Conservation (phyloP, 331 rosid genomes). For the Saraca asoca region DNA sequence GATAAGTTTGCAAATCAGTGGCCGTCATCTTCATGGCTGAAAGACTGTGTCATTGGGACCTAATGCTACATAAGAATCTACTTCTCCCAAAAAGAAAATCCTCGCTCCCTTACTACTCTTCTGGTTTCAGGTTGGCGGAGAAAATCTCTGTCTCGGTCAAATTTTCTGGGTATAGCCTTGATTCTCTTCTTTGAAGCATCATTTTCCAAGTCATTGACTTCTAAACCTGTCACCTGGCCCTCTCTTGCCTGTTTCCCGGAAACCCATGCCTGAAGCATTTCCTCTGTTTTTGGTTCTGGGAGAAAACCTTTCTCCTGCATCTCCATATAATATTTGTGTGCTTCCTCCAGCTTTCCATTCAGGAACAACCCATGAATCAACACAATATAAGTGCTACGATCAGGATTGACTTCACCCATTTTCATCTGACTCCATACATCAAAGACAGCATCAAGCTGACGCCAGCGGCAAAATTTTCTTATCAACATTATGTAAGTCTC, state of each 20-base stretch:
- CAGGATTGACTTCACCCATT: conserved; percentile 59
- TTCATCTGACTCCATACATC: conserved; percentile 76
- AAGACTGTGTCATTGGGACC: conserved; percentile 16
- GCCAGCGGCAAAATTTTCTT: conserved; percentile 83
- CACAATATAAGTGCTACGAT: conserved; percentile 80
- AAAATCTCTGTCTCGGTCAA: conserved; percentile 47
- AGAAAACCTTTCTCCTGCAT: conserved; percentile 72
- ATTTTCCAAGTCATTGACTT: conserved; percentile 35
- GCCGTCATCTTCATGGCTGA: not conserved
- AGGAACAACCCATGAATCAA: conserved; percentile 86
- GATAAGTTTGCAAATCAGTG: conserved; percentile 18
- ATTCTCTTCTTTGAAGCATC: conserved; percentile 34
- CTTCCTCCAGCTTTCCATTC: conserved; percentile 74
- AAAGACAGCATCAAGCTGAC: conserved; percentile 65
- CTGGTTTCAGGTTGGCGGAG: conserved; percentile 62
- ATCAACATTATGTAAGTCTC: conserved; percentile 92
- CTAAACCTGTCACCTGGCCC: conserved; percentile 34
- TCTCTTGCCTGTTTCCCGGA: conserved; percentile 52
- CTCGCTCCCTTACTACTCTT: conserved; percentile 62
- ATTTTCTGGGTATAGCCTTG: conserved; percentile 37
- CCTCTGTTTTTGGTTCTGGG: conserved; percentile 78
- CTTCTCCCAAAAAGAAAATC: conserved; percentile 72
- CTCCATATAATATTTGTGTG: conserved; percentile 70
- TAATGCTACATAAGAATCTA: conserved; percentile 39
- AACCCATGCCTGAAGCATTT: conserved; percentile 76